phyloP scores from a whole-genome alignment of 2,329 filamentous ascomycete species.

The Xylaria sp. region DNA sequence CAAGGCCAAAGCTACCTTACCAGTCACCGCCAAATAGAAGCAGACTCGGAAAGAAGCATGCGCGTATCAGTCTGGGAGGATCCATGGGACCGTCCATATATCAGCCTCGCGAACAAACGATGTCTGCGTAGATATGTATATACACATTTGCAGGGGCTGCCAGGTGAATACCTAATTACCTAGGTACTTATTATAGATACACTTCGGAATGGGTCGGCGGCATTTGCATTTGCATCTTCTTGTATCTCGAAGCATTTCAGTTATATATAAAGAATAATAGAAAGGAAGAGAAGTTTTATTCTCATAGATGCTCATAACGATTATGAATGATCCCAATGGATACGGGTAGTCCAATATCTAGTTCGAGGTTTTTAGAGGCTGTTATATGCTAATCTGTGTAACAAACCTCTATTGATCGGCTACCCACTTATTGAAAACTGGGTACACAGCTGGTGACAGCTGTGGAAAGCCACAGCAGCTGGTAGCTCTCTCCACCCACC shows the following conservation, averaged over 20 bases:
- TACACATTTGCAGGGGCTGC: neutral
- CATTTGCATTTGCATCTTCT: constrained; percentile 26
- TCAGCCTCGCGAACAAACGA: neutral
- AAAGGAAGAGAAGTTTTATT: neutral
- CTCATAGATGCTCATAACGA: neutral
- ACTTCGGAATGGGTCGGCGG: neutral
- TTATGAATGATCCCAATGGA: neutral
- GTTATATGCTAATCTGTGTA: no score
- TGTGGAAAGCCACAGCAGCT: neutral
- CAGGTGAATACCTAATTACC: constrained; percentile 12
- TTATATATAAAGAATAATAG: neutral
- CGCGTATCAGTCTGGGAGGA: neutral
- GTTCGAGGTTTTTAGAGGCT: neutral
- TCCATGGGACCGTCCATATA: constrained; percentile 1
- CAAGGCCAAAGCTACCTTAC: constrained; percentile 61
- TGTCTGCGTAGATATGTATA: constrained; percentile 1
- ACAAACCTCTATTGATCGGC: neutral
- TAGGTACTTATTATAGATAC: constrained; percentile 6
- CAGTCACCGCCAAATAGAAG: constrained; percentile 55
- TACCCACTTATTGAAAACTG: neutral
- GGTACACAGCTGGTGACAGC: constrained; percentile 17
- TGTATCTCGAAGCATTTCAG: constrained; percentile 3
- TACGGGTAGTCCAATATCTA: neutral
- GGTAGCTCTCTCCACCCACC: neutral
- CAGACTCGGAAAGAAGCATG: neutral